Percentiles rank a stretch among this genome's conserved stretches.
Evolutionary conservation across 495 filamentous ascomycete species (phyloP).

Genomic region (Polyplosphaeria fusca): DNA sequence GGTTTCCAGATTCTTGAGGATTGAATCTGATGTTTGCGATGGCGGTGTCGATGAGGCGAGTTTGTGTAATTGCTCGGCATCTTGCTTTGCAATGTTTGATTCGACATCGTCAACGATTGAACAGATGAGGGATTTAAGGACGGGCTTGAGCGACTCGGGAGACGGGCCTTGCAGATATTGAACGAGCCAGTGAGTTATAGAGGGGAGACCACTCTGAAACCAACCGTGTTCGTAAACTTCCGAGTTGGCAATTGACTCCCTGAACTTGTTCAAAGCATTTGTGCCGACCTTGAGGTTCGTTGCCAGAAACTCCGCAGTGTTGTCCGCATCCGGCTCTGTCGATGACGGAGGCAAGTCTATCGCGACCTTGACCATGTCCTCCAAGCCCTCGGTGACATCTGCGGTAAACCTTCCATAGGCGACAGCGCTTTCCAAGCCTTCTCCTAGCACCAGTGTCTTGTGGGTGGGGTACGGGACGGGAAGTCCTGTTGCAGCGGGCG

Average conservation of each 20-base stretch:
- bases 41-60: constrained; percentile 41
- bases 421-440: constrained; percentile 58
- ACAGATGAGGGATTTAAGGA: constrained; percentile 61
- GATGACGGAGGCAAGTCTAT: constrained; percentile 50
- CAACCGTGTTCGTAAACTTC: constrained; percentile 68
- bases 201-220: constrained; percentile 65
- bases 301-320: constrained; percentile 38
- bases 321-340: constrained; percentile 34
- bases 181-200: constrained; percentile 65
- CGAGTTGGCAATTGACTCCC: constrained; percentile 64
- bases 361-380: constrained; percentile 52
- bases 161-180: constrained; percentile 41
- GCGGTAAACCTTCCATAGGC: constrained; percentile 50
- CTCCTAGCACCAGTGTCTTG: constrained; percentile 69
- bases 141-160: constrained; percentile 53
- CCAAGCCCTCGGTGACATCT: constrained; percentile 38
- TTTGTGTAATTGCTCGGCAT: constrained; percentile 45
- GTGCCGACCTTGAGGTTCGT: constrained; percentile 56
- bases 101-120: constrained; percentile 63
- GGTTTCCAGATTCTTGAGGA: constrained; percentile 56
- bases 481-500: constrained; percentile 56
- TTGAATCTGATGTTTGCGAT: constrained; percentile 44
- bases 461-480: constrained; percentile 81
- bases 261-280: constrained; percentile 62
- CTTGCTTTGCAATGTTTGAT: constrained; percentile 50